Evolutionary conservation across 805 yeast genomes (phyloP).

Genomic region (Nakazawaea ambrosiae): DNA sequence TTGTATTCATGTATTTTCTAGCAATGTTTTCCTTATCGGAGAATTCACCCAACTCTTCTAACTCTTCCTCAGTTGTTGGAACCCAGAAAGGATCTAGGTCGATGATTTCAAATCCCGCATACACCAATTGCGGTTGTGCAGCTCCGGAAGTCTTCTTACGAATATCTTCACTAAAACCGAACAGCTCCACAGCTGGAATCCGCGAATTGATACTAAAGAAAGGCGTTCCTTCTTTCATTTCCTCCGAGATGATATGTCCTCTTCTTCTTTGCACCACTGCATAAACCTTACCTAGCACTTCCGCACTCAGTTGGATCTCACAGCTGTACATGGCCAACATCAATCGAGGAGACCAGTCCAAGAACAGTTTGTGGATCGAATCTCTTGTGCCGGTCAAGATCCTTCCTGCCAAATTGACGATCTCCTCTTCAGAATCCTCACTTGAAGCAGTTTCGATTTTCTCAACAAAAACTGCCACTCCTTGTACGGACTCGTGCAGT

Average conservation of each 20-base stretch:
- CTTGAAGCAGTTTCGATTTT: slow-evolving; percentile 24
- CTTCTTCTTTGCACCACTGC: slow-evolving; percentile 87
- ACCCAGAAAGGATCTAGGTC: slow-evolving; percentile 98
- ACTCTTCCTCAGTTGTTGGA: slow-evolving; percentile 93
- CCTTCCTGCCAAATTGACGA: slow-evolving; percentile 58
- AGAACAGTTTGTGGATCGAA: slow-evolving; percentile 58
- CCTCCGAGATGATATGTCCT: slow-evolving; percentile 83
- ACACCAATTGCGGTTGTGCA: slow-evolving; percentile 92
- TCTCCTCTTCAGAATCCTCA: slow-evolving; percentile 23
- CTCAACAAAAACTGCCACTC: slow-evolving; percentile 54
- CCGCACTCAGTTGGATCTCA: slow-evolving; percentile 92
- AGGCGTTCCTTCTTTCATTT: slow-evolving; percentile 97
- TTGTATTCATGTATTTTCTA: slow-evolving; percentile 71
- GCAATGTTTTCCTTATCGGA: slow-evolving; percentile 93
- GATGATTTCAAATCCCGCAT: slow-evolving; percentile 78
- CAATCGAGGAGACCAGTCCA: slow-evolving; percentile 82
- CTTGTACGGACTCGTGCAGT: slow-evolving; percentile 82
- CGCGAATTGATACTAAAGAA: slow-evolving; percentile 81
- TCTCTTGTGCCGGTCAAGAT: slow-evolving; percentile 69
- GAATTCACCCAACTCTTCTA: slow-evolving; percentile 86
- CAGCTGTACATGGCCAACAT: slow-evolving; percentile 91
- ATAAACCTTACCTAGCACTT: slow-evolving; percentile 91
- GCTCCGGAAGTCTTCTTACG: slow-evolving; percentile 93
- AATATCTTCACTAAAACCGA: slow-evolving; percentile 94
- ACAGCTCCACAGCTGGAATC: slow-evolving; percentile 91